Base-by-base conservation (phyloP, 2,329 filamentous ascomycete genomes). In the Fonsecaea nubica region DNA sequence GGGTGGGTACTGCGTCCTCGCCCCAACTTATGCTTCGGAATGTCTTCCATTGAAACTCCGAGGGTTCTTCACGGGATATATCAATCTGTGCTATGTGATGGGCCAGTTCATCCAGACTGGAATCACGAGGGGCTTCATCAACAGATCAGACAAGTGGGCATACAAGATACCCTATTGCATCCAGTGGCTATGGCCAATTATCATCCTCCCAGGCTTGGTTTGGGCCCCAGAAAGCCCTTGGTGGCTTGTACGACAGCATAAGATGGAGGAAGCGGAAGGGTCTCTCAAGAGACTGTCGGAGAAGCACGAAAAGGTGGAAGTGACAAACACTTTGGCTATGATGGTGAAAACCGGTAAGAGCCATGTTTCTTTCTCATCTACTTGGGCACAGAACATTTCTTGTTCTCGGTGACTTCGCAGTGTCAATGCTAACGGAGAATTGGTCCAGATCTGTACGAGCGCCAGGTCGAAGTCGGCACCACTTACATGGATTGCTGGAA, bases 111-210 rank as follows among this genome's bases (percentile, higher is more conserved):
- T 76, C 38, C 66, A 64, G 0, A 64, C 71, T n/a, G 75, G 72
- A 5, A 72, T 76, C 50, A 66, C 79, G 7, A 72, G 74, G 50
- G 74, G 75, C 18, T 65, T 79, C 12, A 70, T 76, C 8, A 64
- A 69, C 15, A 72, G 73, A 33, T 63, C 59, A 0, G 74, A 75
- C 53, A 64, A 77, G 53, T 77, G 78, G 77, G 72, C 75, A 4
- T 80, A 79, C 64, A 71, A 77, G 8, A 78, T 80, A 15, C 66
- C 68, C 33, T 67, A 76, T 33, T 75, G 71, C 1, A 58, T 76
- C 4, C 83, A 86, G 73, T 86, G 84, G 83, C 75, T 83, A 0
- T 84, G 80, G 80, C 81, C 81, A 0, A 71, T 82, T 0, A 80
- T 80, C 1, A 73, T 84, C 3, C 75, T 82, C 9, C 71, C 81